phyloP scores from a whole-genome alignment of 2,329 filamentous ascomycete genomes.

The Aaosphaeria pasadenensis region DNA sequence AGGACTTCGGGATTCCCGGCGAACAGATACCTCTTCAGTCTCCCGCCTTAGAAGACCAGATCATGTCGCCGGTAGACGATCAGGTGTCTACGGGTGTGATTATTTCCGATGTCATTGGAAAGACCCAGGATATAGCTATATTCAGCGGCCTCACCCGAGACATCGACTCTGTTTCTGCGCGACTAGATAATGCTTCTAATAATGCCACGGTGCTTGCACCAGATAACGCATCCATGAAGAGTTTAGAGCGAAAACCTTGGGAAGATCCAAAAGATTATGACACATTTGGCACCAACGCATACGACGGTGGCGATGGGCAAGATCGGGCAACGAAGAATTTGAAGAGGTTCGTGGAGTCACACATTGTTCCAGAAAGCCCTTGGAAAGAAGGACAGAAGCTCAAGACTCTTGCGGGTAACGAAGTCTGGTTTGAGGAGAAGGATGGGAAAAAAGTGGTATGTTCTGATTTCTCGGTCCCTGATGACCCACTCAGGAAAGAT shows the following conservation, averaged over 20 bases:
- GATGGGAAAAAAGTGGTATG: constrained; percentile 66
- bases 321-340: constrained; percentile 76
- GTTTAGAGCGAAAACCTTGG: constrained; percentile 82
- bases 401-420: constrained; percentile 64
- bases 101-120: constrained; percentile 80
- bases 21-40: constrained; percentile 22
- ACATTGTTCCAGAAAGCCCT: constrained; percentile 72
- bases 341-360: constrained; percentile 77
- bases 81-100: constrained; percentile 51
- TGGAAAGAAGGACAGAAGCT: constrained; percentile 69
- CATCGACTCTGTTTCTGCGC: constrained; percentile 64
- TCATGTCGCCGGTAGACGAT: constrained; percentile 29
- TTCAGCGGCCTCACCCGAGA: constrained; percentile 81
- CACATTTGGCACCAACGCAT: constrained; percentile 65
- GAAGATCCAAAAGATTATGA: constrained; percentile 72
- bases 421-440: constrained; percentile 79
- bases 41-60: neutral
- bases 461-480: constrained; percentile 8
- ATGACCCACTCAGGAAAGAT: constrained; percentile 1
- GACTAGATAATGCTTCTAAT: constrained; percentile 62
- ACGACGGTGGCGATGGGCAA: constrained; percentile 71
- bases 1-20: constrained; percentile 23
- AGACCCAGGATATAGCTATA: constrained; percentile 73
- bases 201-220: constrained; percentile 89
- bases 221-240: constrained; percentile 75